Percentiles rank a stretch among this genome's conserved stretches.
Evolutionary conservation across 306 rosid genomes (phyloP).

Genomic region (Cucurbita moschata): DNA sequence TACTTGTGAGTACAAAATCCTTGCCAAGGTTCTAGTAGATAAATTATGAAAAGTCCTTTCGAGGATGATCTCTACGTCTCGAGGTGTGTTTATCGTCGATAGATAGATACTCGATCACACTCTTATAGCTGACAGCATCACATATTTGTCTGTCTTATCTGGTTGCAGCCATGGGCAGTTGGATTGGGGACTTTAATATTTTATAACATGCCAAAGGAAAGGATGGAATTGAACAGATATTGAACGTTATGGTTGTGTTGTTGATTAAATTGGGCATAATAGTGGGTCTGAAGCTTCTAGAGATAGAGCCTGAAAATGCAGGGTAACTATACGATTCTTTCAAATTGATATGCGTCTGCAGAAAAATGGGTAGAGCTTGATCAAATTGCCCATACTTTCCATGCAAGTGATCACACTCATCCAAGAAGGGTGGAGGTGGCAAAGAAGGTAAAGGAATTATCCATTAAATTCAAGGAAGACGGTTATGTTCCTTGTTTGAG

Average conservation of each 20-base stretch:
- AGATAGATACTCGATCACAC: neutral
- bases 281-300: slow-evolving; percentile 50
- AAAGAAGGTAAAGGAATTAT: slow-evolving; percentile 47
- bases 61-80: neutral
- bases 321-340: slow-evolving; percentile 75
- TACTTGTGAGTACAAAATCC: neutral
- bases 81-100: neutral
- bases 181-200: slow-evolving; percentile 61
- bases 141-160: slow-evolving; percentile 70
- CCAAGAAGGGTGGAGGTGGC: slow-evolving; percentile 67
- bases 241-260: slow-evolving; percentile 75
- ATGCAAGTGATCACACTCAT: slow-evolving; percentile 65
- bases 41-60: neutral
- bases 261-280: slow-evolving; percentile 42
- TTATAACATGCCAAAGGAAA: slow-evolving; percentile 37
- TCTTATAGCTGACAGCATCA: slow-evolving; percentile 28
- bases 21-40: neutral
- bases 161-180: slow-evolving; percentile 87
- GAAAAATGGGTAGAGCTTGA: slow-evolving; percentile 85
- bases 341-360: slow-evolving; percentile 66
- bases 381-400: slow-evolving; percentile 65
- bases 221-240: slow-evolving; percentile 39
- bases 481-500: slow-evolving; percentile 73
- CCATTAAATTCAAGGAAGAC: slow-evolving; percentile 44
- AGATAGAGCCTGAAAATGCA: slow-evolving; percentile 72